Evolutionary conservation across 192 early-diverging fungal species (phyloP), one percentile per base, ranked within the genome.

Genomic region (Linnemannia elongata): DNA sequence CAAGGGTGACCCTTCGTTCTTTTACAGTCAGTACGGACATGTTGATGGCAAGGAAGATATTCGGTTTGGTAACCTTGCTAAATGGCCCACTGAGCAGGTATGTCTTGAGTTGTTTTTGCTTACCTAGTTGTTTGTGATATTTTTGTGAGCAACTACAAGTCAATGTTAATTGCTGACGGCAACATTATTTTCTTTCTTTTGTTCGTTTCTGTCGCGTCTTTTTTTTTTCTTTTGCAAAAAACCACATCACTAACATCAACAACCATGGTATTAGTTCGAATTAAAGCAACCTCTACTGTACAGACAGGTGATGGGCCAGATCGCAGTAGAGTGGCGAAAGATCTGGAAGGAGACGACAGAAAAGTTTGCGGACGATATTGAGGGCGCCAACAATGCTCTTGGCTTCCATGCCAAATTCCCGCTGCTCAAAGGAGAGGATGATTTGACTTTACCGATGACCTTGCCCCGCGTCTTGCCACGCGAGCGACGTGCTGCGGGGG

Each of bases 11-110:
- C 78, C 76, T 8, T 78, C 81, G n/a, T 85, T 88, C 75, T 88
- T 88, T 49, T 74, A 85, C 55, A 83, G 63, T 39, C 88, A 88
- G 52, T 88, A 88, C 42, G 88, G 88, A 70, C 79, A 88, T 69
- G 88, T 88, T 0, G 88, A 88, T 33, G 88, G 88, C 12, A 42
- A 85, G 22, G 88, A 88, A 47, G 88, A 85, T 72, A 36, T 83
- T 66, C 75, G 83, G 24, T 88, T 85, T 27, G 88, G 82, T 7
- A 80, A 81, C 38, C 69, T 88, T 47, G 81, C 78, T 35, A 69
- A 38, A 63, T 88, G 88, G 88, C 88, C 88, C n/a, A 74, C 72
- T 17, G 79, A 80, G 66, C 82, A 83, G 75, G 88, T 80, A 81
- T 42, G 63, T 15, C 49, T 22, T 66, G 4, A 10, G 10, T 9